Conservation (phyloP, 1,284 basidiomycete species). For the Papiliotrema terrestris region DNA sequence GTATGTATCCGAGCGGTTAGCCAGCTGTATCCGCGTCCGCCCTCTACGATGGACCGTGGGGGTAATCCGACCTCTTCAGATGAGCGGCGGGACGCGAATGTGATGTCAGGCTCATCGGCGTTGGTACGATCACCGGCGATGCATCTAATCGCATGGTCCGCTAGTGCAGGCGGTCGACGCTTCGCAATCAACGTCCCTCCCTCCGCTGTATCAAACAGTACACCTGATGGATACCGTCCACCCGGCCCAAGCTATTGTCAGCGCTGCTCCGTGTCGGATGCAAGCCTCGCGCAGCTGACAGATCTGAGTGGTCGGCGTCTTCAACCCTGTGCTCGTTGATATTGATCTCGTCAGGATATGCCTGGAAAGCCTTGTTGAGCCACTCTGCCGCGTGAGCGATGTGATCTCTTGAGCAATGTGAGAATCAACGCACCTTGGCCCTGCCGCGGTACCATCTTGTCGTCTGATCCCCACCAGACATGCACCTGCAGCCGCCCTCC, state of each 20-base stretch:
- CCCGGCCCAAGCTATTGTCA: background rate
- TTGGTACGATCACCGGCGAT: too few species aligned
- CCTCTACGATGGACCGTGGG: too few species aligned
- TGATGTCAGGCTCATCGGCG: too few species aligned
- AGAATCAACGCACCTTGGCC: slow-evolving; percentile 6
- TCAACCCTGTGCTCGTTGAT: slow-evolving; percentile 4
- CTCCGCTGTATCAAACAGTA: slow-evolving; percentile 1
- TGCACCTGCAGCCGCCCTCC: background rate
- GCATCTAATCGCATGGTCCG: too few species aligned
- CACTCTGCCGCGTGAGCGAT: slow-evolving; percentile 4
- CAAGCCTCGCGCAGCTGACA: slow-evolving; percentile 1
- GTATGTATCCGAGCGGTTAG: too few species aligned
- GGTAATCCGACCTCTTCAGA: too few species aligned
- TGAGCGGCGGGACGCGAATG: too few species aligned
- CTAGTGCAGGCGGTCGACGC: too few species aligned
- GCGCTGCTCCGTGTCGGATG: background rate
- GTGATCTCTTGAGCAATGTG: background rate
- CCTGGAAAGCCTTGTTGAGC: slow-evolving; percentile 2
- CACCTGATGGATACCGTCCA: slow-evolving; percentile 3
- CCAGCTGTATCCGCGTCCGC: too few species aligned
- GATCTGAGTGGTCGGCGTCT: slow-evolving; percentile 9
- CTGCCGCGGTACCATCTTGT: slow-evolving; percentile 8
- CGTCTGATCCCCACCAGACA: slow-evolving; percentile 9
- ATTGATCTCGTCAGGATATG: background rate
- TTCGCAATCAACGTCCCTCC: too few species aligned